Conservation (phyloP, 2,329 filamentous ascomycete genomes). For the Stagonosporopsis cucurbitacearum region DNA sequence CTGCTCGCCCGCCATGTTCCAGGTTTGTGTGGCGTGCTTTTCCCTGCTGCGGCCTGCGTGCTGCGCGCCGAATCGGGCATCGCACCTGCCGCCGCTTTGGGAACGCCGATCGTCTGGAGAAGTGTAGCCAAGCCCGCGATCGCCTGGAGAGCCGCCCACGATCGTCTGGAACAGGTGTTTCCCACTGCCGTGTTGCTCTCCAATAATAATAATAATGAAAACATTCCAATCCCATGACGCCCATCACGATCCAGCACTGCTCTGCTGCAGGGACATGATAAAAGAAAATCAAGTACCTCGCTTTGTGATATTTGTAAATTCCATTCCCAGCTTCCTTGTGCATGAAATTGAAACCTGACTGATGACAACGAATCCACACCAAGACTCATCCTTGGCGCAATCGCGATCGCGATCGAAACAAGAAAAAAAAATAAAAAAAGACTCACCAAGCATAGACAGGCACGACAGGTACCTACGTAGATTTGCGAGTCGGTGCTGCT, state of each 20-base stretch:
- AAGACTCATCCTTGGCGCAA: conserved; percentile 28
- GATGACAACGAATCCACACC: conserved; percentile 18
- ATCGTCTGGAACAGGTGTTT: conserved; percentile 25
- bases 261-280: too few relatives aligned
- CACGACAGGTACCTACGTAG: too few relatives aligned
- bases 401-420: conserved; percentile 35
- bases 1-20: conserved; percentile 4
- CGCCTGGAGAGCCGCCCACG: conserved; percentile 28
- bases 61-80: conserved; percentile 32
- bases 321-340: neutral
- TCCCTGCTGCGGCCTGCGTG: neutral
- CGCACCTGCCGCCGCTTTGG: conserved; percentile 23
- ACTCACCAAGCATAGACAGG: too few relatives aligned
- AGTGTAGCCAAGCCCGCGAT: conserved; percentile 33
- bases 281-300: too few relatives aligned
- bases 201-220: too few relatives aligned
- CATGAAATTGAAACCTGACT: too few relatives aligned
- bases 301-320: too few relatives aligned
- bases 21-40: too few relatives aligned
- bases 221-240: too few relatives aligned
- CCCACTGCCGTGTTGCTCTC: too few relatives aligned
- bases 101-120: conserved; percentile 36
- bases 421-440: too few relatives aligned
- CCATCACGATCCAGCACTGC: too few relatives aligned
- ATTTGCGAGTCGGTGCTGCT: conserved; percentile 25